Conservation (phyloP, 345 rosid genomes). For the Syzygium aqueum region DNA sequence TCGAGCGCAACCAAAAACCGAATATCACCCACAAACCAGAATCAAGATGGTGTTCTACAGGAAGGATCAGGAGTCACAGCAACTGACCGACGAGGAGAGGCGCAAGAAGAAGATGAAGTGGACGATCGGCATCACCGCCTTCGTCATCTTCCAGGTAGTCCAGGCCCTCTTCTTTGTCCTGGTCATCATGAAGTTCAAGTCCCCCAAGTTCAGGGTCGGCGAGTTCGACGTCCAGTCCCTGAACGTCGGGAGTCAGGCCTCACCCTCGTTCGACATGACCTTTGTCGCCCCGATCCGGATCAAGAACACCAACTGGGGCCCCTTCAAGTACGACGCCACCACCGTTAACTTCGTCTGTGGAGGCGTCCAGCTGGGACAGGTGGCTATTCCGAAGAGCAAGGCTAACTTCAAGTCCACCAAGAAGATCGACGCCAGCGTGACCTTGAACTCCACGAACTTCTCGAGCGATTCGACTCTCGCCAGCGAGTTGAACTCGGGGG, state of each 20-base stretch:
- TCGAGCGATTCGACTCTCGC: neutral
- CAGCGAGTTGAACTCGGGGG: neutral
- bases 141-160: conserved; percentile 2
- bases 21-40: neutral
- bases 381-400: neutral
- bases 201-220: conserved; percentile 7
- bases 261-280: conserved; percentile 3
- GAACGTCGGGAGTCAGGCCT: neutral
- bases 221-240: neutral
- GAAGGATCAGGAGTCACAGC: neutral
- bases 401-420: conserved; percentile 10
- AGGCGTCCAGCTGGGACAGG: conserved; percentile 4
- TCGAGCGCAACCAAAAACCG: neutral
- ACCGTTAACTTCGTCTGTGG: conserved; percentile 1
- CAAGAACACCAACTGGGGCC: conserved; percentile 17
- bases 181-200: conserved; percentile 3
- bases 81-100: neutral
- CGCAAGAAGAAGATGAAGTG: conserved; percentile 10
- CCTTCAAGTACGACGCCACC: conserved; percentile 5
- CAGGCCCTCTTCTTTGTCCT: conserved; percentile 4
- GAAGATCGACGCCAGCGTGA: conserved; percentile 1
- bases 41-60: neutral
- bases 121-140: conserved; percentile 1
- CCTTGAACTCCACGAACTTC: neutral
- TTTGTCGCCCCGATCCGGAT: conserved; percentile 4